A percentile compares a stretch with the other conserved stretches of the same genome.
Evolutionary conservation across 441 rosid genomes (phyloP).

Genomic region (Sinapis alba): DNA sequence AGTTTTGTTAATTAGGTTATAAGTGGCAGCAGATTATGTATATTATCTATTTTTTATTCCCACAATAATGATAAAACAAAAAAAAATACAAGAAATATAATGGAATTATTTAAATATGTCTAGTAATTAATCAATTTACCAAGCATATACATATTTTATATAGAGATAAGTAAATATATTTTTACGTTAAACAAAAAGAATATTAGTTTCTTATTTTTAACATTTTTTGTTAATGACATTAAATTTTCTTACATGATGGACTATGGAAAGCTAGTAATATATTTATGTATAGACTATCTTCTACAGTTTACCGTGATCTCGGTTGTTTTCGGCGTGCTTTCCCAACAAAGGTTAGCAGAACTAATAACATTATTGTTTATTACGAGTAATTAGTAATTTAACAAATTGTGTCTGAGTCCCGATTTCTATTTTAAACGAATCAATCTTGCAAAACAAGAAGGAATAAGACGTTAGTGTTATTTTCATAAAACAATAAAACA

Average conservation of each 20-base stretch:
- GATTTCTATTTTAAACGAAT: conserved; percentile 6
- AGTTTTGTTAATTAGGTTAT: background rate
- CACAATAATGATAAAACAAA: background rate
- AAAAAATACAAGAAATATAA: background rate
- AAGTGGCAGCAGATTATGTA: background rate
- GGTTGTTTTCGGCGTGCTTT: background rate
- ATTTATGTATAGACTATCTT: background rate
- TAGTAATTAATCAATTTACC: background rate
- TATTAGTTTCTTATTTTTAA: background rate
- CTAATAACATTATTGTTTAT: conserved; percentile 1
- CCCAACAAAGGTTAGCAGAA: background rate
- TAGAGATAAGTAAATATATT: too few species aligned
- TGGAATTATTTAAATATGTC: background rate
- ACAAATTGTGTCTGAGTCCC: conserved; percentile 15
- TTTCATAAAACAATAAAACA: background rate
- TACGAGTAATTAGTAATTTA: background rate
- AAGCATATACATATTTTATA: background rate
- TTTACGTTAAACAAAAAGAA: background rate
- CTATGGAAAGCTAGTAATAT: background rate
- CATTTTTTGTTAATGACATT: background rate
- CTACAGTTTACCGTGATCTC: background rate
- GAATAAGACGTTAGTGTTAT: conserved; percentile 26
- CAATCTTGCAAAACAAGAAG: conserved; percentile 22
- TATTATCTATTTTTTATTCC: too few species aligned
- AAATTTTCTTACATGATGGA: background rate